Conservation (phyloP, 202 grass and related monocot species). For the Schoenoplectus triqueter region DNA sequence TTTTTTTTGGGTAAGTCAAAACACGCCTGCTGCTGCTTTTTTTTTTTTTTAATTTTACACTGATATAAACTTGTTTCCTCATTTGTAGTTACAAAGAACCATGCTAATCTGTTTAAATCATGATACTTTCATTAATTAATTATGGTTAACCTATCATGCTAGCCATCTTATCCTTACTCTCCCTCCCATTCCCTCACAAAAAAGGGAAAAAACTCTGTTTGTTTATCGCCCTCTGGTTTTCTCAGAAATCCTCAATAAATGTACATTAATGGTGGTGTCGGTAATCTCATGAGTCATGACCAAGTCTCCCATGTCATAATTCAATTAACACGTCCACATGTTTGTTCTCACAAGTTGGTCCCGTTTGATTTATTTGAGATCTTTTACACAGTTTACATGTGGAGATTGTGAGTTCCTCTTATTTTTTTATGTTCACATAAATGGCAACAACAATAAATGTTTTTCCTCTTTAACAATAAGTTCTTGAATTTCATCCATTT, state of each 20-base stretch:
- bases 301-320: neutral
- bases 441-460: neutral
- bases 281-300: constrained; percentile 20
- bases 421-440: neutral
- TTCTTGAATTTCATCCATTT: neutral
- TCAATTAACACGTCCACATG: neutral
- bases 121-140: neutral
- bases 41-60: neutral
- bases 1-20: neutral
- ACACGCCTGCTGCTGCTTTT: neutral
- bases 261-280: neutral
- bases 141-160: neutral
- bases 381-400: neutral
- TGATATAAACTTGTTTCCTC: neutral
- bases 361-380: neutral
- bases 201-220: neutral
- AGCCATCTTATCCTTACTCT: neutral
- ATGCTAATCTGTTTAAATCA: neutral
- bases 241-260: neutral
- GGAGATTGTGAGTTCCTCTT: neutral
- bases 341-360: neutral
- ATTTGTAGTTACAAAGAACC: constrained; percentile 8
- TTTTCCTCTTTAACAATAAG: neutral
- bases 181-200: neutral
- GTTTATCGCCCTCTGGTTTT: neutral